Percentiles rank a stretch among this genome's conserved stretches.
phyloP scores from a whole-genome alignment of 768 basidiomycete genomes.

The Pleurotus cornucopiae region DNA sequence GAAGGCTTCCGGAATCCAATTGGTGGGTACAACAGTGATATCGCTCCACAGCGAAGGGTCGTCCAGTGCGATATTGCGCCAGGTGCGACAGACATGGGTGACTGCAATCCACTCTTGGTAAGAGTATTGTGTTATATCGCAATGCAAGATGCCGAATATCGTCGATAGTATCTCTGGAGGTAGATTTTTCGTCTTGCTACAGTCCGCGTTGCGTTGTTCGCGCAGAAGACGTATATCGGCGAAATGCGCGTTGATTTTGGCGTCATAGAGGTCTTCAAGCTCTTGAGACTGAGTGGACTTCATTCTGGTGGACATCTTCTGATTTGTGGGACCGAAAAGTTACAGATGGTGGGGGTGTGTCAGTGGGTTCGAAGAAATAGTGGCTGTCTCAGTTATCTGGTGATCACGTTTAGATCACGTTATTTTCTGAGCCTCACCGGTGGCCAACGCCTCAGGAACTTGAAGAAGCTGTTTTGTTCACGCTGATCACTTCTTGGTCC shows the following conservation, averaged over 20 bases:
- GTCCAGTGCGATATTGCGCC: not conserved
- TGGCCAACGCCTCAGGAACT: too few species aligned
- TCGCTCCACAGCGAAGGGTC: not conserved
- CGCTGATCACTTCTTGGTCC: too few species aligned
- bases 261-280: not conserved
- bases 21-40: not conserved
- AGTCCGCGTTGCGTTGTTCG: not conserved
- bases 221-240: not conserved
- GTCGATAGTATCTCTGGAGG: not conserved
- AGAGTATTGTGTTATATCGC: not conserved
- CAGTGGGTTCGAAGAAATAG: too few species aligned
- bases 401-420: too few species aligned
- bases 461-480: too few species aligned
- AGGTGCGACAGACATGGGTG: not conserved
- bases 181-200: not conserved
- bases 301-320: too few species aligned
- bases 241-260: not conserved
- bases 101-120: not conserved
- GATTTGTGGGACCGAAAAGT: too few species aligned
- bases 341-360: too few species aligned
- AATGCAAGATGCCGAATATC: not conserved
- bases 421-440: too few species aligned
- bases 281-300: not conserved
- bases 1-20: not conserved
- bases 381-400: too few species aligned